Evolutionary conservation across 306 rosid species (phyloP), one percentile per base, ranked within the genome.

Genomic region (Comarum palustre): DNA sequence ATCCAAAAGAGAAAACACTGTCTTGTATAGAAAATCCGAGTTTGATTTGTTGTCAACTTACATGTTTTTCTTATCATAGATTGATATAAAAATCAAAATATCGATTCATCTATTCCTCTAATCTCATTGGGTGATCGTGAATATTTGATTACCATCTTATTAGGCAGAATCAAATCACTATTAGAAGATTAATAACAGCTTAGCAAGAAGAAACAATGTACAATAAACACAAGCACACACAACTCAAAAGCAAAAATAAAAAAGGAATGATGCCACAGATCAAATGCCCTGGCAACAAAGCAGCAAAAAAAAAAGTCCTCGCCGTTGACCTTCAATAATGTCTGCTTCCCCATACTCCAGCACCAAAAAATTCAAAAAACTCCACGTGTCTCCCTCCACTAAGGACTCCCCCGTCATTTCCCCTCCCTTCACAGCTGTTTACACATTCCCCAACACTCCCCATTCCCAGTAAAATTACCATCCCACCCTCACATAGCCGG

Each of bases 391-490:
- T 2, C 17, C 22, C 22, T 27, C 42, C 66, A 6, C 12, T 27
- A 22, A 22, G 83, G 77, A 17, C 77, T 1, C 3, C 8, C 38
- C 32, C 39, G 80, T 80, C 46, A 75, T 6, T 70, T 75, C 63
- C 45, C 3, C 19, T 13, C 48, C 27, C 8, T 1, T 2, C 72
- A 62, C 72, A 82, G 85, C 85, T 74, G 80, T 78, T 48, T 31
- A 58, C 77, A 48, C 80, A 64, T 57, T 71, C 52, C 60, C 86
- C 83, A 75, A 78, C 85, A 55, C 36, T 15, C 25, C 7, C 25
- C 50, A 20, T 41, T 51, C 65, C 8, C 25, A 0, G 0, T 4
- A 6, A 22, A 38, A 58, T 73, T 16, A 58, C 74, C 66, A 22
- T 52, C 22, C 31, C 62, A 54, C 61, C 77, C 71, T 72, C 58